These are phyloP conservation scores for Podospora appendiculata DNA, from an alignment of 495 filamentous ascomycete species.

Conservation along the genomic window DNA sequence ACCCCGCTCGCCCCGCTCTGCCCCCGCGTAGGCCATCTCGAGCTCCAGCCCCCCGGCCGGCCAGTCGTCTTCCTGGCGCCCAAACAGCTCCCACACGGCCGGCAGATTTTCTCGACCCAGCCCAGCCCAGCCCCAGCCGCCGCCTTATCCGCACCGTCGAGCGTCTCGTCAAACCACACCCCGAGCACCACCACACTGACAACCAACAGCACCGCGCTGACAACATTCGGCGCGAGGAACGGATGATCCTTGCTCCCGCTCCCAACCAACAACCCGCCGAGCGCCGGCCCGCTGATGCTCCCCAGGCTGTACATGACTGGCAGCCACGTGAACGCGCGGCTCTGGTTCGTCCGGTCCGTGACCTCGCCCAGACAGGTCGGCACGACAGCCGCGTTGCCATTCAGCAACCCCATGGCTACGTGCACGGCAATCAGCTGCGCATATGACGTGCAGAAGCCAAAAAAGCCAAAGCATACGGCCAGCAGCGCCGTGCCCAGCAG, in stretches of 20 bases:
- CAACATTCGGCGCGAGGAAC: constrained; percentile 76
- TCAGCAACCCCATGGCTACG: constrained; percentile 81
- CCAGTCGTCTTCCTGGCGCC: constrained; percentile 2
- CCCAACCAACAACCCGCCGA: constrained; percentile 78
- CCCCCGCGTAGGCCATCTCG: constrained; percentile 17
- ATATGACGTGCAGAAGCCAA: constrained; percentile 79
- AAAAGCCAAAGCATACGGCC: constrained; percentile 70
- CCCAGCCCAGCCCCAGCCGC: constrained; percentile 4
- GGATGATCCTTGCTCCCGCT: constrained; percentile 50
- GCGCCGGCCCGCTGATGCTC: constrained; percentile 80
- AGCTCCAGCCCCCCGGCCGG: constrained; percentile 11
- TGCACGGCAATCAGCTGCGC: constrained; percentile 81
- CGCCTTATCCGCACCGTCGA: constrained; percentile 54
- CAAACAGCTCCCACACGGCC: constrained; percentile 3
- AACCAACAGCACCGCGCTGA: constrained; percentile 62
- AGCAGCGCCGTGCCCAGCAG: constrained; percentile 78
- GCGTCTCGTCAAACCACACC: constrained; percentile 81
- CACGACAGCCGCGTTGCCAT: constrained; percentile 81
- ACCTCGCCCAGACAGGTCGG: constrained; percentile 92
- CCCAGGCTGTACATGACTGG: constrained; percentile 91
- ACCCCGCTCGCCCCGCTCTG: constrained; percentile 32
- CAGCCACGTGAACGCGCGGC: constrained; percentile 81
- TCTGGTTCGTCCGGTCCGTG: constrained; percentile 91
- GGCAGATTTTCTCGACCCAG: constrained; percentile 10
- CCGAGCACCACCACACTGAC: constrained; percentile 65